A percentile compares a stretch with the other conserved stretches of the same genome.
Evolutionary conservation across 257 asterid genomes (phyloP).

Genomic region (Haberlea rhodopensis): DNA sequence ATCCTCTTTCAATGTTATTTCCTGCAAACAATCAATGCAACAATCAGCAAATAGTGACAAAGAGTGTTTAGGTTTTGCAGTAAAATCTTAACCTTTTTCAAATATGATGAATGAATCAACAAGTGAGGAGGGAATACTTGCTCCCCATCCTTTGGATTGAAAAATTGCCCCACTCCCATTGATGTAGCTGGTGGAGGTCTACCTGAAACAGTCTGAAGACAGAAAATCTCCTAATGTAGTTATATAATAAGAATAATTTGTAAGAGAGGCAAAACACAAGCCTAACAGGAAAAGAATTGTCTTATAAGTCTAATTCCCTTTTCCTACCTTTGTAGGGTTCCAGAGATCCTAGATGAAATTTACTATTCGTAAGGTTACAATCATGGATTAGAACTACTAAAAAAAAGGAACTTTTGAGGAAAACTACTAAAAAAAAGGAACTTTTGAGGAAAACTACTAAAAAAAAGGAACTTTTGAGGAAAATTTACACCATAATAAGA

Average conservation of each 20-base stretch:
- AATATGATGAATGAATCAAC: constrained; percentile 49
- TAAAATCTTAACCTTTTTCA: constrained; percentile 54
- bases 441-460: background rate
- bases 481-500: background rate
- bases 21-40: constrained; percentile 53
- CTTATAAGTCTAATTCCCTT: background rate
- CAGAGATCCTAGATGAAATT: background rate
- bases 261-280: background rate
- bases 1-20: constrained; percentile 64
- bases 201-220: constrained; percentile 82
- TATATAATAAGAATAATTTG: background rate
- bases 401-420: background rate
- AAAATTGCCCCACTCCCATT: constrained; percentile 99
- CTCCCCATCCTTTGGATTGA: constrained; percentile 69
- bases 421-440: background rate
- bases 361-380: constrained; percentile 1
- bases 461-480: background rate
- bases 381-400: background rate
- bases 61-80: constrained; percentile 13
- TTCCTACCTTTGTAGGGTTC: background rate
- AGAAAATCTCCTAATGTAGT: constrained; percentile 25
- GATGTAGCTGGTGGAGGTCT: constrained; percentile 97
- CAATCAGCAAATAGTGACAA: constrained; percentile 22
- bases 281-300: constrained; percentile 6
- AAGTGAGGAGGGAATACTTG: constrained; percentile 47